Conservation (phyloP, 345 rosid species). For the Draba incana region DNA sequence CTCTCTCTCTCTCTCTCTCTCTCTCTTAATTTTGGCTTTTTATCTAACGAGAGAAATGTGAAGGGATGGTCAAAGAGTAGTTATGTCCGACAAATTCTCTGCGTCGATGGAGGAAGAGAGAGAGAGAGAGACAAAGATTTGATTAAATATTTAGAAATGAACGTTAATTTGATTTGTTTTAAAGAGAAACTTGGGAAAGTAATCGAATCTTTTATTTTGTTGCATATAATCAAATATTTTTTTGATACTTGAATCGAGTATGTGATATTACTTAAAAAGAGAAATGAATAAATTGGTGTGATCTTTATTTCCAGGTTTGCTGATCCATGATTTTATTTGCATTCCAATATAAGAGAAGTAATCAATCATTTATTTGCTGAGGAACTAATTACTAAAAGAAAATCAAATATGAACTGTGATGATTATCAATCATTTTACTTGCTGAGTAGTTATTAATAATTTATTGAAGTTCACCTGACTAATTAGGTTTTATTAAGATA, state of each 20-base stretch:
- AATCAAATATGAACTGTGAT: too few species aligned
- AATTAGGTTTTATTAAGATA: too few species aligned
- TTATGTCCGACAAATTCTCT: conserved; percentile 36
- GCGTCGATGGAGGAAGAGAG: conserved; percentile 16
- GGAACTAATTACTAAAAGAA: too few species aligned
- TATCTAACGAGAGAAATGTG: conserved; percentile 21
- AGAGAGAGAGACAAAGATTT: conserved; percentile 30
- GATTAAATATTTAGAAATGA: not conserved
- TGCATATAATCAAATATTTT: conserved; percentile 3
- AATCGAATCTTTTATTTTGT: conserved; percentile 22
- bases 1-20: conserved; percentile 16
- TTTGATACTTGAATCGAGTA: conserved; percentile 11
- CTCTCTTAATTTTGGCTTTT: conserved; percentile 17
- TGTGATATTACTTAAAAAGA: not conserved
- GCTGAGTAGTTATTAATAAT: too few species aligned
- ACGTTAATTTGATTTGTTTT: conserved; percentile 14
- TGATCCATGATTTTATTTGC: conserved; percentile 6
- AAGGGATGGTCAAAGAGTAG: conserved; percentile 42
- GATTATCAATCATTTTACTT: too few species aligned
- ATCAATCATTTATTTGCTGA: too few species aligned
- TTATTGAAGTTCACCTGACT: too few species aligned
- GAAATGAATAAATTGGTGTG: conserved; percentile 3
- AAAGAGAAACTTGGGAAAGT: not conserved
- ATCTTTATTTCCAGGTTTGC: conserved; percentile 20
- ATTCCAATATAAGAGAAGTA: not conserved